Conservation (phyloP, 192 early-diverging fungal species). For the Lobosporangium transversale region DNA sequence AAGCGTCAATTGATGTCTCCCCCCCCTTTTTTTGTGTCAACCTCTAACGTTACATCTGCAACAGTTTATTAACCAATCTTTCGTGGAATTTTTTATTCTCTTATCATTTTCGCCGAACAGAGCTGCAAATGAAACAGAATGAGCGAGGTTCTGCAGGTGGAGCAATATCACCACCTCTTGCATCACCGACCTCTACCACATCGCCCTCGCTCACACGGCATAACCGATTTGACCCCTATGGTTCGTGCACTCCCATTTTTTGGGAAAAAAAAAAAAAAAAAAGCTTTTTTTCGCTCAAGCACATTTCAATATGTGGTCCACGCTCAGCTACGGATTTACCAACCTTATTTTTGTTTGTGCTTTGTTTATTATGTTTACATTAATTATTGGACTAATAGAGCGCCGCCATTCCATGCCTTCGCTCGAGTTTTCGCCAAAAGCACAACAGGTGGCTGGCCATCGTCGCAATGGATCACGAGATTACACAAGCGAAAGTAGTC, state of each 20-base stretch:
- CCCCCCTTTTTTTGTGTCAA: background rate
- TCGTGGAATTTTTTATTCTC: too few relatives aligned
- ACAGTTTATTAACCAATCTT: too few relatives aligned
- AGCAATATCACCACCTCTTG: conserved; percentile 30
- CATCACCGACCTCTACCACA: conserved; percentile 37
- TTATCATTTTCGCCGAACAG: conserved; percentile 7
- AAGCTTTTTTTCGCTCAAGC: too few relatives aligned
- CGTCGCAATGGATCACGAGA: conserved; percentile 39
- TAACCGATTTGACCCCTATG: conserved; percentile 48
- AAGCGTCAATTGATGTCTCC: background rate
- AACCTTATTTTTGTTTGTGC: conserved; percentile 25
- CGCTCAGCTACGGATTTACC: too few relatives aligned
- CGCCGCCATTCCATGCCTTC: conserved; percentile 52
- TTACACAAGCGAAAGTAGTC: conserved; percentile 12
- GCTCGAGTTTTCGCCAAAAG: conserved; percentile 47
- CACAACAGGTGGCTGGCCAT: conserved; percentile 13
- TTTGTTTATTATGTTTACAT: too few relatives aligned
- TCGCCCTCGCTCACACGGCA: conserved; percentile 28
- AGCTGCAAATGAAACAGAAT: conserved; percentile 33
- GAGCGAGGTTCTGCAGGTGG: conserved; percentile 25
- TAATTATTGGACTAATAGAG: too few relatives aligned
- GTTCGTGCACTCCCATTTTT: conserved; percentile 8
- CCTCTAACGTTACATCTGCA: background rate
- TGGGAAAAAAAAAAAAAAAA: background rate
- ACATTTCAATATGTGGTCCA: too few relatives aligned